Conservation (phyloP, 805 yeast species). For the Wickerhamomyces strasburgensis region DNA sequence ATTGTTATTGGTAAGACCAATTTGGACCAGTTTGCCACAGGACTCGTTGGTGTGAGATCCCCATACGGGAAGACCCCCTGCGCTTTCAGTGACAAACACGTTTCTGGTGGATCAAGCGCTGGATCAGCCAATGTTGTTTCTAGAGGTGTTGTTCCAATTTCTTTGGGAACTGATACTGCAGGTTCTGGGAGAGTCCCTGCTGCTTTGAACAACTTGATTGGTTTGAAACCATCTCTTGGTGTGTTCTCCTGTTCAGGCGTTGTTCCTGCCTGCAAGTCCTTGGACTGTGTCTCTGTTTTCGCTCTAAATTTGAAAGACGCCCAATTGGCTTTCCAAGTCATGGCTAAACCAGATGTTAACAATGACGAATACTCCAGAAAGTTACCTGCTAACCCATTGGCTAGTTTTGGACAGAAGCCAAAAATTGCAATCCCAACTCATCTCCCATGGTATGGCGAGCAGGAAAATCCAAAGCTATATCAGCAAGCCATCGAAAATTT, state of each 20-base stretch:
- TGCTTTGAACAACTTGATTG: constrained; percentile 83
- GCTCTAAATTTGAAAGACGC: constrained; percentile 78
- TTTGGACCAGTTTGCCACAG: constrained; percentile 96
- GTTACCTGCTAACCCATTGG: constrained; percentile 61
- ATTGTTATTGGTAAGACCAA: constrained; percentile 91
- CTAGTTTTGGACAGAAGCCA: constrained; percentile 53
- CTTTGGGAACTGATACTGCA: constrained; percentile 96
- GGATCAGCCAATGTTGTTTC: constrained; percentile 94
- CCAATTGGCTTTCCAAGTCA: constrained; percentile 62
- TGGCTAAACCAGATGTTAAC: constrained; percentile 65
- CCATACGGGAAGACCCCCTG: constrained; percentile 90
- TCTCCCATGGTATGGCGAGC: constrained; percentile 77
- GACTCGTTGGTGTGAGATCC: constrained; percentile 90
- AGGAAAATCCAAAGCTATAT: constrained; percentile 68
- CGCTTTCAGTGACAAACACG: constrained; percentile 71
- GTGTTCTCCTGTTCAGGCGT: constrained; percentile 83
- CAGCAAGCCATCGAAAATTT: constrained; percentile 54
- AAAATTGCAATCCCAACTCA: constrained; percentile 72
- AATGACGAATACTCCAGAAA: constrained; percentile 78
- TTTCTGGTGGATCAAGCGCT: constrained; percentile 92
- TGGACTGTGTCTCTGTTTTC: constrained; percentile 89
- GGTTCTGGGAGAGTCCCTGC: constrained; percentile 99
- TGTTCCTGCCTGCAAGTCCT: constrained; percentile 95
- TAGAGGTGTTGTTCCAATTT: constrained; percentile 81
- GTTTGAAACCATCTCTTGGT: constrained; percentile 91